phyloP scores from a whole-genome alignment of 2,329 filamentous ascomycete species.

The Nannizzia gypsea region DNA sequence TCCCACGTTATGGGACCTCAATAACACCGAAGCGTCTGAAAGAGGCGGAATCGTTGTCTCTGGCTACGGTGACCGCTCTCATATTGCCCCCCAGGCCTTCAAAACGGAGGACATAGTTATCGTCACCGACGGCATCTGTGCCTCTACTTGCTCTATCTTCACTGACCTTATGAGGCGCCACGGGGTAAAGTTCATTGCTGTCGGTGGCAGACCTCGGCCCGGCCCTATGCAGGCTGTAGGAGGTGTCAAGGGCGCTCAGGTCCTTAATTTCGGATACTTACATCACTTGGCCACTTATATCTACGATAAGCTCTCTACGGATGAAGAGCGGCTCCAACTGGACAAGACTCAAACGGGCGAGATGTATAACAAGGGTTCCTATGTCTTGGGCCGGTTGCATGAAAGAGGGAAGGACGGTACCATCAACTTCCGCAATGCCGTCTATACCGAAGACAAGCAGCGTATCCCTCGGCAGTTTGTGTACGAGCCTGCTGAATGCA shows the following conservation, averaged over 20 bases:
- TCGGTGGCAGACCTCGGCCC: constrained; percentile 47
- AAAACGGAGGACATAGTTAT: constrained; percentile 27
- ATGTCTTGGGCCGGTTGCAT: constrained; percentile 12
- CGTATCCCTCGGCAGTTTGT: constrained; percentile 48
- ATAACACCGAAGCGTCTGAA: constrained; percentile 18
- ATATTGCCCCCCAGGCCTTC: constrained; percentile 20
- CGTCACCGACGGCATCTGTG: constrained; percentile 47
- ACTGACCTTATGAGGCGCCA: constrained; percentile 43
- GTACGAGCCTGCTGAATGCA: constrained; percentile 50
- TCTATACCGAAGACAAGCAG: constrained; percentile 33
- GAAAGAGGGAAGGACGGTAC: constrained; percentile 20
- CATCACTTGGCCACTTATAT: constrained; percentile 4
- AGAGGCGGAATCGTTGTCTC: constrained; percentile 21
- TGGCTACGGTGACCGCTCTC: constrained; percentile 20
- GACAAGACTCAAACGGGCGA: constrained; percentile 12
- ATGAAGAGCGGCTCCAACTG: constrained; percentile 9
- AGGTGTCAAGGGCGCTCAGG: constrained; percentile 46
- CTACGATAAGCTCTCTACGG: constrained; percentile 3
- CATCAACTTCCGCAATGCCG: constrained; percentile 37
- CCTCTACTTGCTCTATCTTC: constrained; percentile 50
- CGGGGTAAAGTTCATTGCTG: constrained; percentile 44
- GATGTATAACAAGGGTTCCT: constrained; percentile 10
- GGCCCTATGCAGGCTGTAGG: constrained; percentile 52
- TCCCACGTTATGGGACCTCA: constrained; percentile 17
- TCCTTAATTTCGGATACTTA: constrained; percentile 22